Base-by-base conservation (phyloP, 2,329 filamentous ascomycete genomes). In the Tothia fuscella region DNA sequence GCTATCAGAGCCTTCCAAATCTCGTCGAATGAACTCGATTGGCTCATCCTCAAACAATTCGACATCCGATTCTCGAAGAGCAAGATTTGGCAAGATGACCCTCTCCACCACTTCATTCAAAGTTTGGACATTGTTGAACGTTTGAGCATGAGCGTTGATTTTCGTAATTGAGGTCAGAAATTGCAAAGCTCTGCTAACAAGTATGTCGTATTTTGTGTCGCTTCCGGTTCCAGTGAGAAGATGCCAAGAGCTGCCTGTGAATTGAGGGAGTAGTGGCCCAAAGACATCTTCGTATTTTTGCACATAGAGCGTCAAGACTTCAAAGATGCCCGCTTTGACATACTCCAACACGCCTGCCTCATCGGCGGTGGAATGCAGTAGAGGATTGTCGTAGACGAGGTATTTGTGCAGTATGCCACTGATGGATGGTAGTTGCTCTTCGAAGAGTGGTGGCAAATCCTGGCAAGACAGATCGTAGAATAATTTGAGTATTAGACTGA, bases 31-130 rank as follows among this genome's bases (percentile, higher is more conserved):
- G 57, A 93, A 98, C 61, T 98, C 91, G 50, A 98, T 98, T 0
- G 91, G 91, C 65, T 98, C 93, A 57, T 98, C 93, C 58, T 98
- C 91, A 52, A 98, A 96, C 50, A 94, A 73, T 59, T 98, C 91
- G 42, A 94, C 74, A 50, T 98, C 93, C 0, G 88, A 91, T 54
- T 95, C 91, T 50, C 93, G 78, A 46, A 98, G 67, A 13, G 82
- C 82, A 45, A 98, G 77, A 54, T 98, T 98, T 7, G 91, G 89
- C 49, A 98, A 65, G 43, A 98, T 84, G 45, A 96, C 91, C 64
- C 94, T 94, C 59, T 96, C 87, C 7, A 95, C 84, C 41, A 98
- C 84, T 58, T 94, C 82, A 14, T 78, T 78, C 26, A 96, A 67
- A 3, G 85, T 80, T 4, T 74, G 72, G 53, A 87, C 76, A 51